Evolutionary conservation across 208 protist species (phyloP).

Genomic region (Leishmania braziliensis): DNA sequence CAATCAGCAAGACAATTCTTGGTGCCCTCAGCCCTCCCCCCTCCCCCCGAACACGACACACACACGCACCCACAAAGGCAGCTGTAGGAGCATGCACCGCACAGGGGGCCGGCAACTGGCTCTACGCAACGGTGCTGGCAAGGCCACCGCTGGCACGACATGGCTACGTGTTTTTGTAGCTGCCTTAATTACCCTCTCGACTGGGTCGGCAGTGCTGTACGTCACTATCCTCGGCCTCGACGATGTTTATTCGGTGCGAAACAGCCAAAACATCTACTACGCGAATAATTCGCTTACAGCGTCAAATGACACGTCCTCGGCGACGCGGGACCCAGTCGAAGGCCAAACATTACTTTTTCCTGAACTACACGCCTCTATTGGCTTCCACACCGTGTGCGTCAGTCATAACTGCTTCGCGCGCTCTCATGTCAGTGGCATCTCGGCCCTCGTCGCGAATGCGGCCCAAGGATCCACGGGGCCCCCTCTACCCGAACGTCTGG

Average conservation of each 20-base stretch:
- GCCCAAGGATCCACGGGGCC: not conserved
- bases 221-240: slow-evolving; percentile 11
- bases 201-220: slow-evolving; percentile 8
- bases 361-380: slow-evolving; percentile 41
- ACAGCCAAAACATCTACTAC: slow-evolving; percentile 20
- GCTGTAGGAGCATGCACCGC: not conserved
- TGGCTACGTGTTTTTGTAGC: slow-evolving; percentile 7
- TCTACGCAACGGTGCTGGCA: not conserved
- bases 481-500: not conserved
- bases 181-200: slow-evolving; percentile 9
- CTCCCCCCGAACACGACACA: not conserved
- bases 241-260: slow-evolving; percentile 14
- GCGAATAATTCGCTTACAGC: not conserved
- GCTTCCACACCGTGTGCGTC: slow-evolving; percentile 38
- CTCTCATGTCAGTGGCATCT: slow-evolving; percentile 17
- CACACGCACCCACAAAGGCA: no score
- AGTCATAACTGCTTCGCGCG: slow-evolving; percentile 30
- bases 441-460: slow-evolving; percentile 9
- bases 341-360: slow-evolving; percentile 34
- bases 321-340: not conserved
- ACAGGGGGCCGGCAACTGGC: not conserved
- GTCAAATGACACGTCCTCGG: not conserved
- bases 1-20: not conserved
- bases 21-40: not conserved
- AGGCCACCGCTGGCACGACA: slow-evolving; percentile 10